These are phyloP conservation scores for Ambrosia hybrid DNA, from an alignment of 140 eudicot genomes.

Conservation along the genomic window DNA sequence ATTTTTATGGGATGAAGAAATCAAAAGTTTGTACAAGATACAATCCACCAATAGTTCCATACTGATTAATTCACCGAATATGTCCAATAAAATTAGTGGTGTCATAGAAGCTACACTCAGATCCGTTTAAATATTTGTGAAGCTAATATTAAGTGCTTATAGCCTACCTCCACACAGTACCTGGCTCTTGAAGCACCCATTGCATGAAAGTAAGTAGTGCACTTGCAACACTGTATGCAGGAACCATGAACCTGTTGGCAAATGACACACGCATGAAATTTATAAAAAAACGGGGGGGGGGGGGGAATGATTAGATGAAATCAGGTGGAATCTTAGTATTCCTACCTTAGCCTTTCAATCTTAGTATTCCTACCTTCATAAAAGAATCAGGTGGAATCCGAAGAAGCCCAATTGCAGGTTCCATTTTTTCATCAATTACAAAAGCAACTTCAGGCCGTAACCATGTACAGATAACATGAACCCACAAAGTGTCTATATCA, in stretches of 20 bases:
- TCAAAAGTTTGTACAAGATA: too few relatives aligned
- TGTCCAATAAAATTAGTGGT: slow-evolving; percentile 1
- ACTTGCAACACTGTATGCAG: slow-evolving; percentile 77
- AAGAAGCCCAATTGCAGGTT: slow-evolving; percentile 79
- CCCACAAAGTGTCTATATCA: slow-evolving; percentile 77
- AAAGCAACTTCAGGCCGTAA: slow-evolving; percentile 81
- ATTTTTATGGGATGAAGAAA: too few relatives aligned
- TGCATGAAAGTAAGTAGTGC: slow-evolving; percentile 78
- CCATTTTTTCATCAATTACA: slow-evolving; percentile 70
- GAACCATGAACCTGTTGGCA: slow-evolving; percentile 89
- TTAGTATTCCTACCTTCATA: slow-evolving; percentile 44
- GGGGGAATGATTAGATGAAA: slow-evolving; percentile 8
- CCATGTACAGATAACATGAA: slow-evolving; percentile 96
- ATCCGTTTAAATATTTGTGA: neutral
- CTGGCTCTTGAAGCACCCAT: slow-evolving; percentile 89
- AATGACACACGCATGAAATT: slow-evolving; percentile 68
- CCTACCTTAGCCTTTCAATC: neutral
- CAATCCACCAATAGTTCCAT: too few relatives aligned
- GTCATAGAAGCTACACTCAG: neutral
- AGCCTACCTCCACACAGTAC: slow-evolving; percentile 77
- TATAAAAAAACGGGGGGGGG: slow-evolving; percentile 13
- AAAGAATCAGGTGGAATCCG: slow-evolving; percentile 65
- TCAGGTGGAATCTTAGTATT: too few relatives aligned
- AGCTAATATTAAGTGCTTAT: neutral
- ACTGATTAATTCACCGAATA: too few relatives aligned